A percentile compares a stretch with the other conserved stretches of the same genome.
Conservation (phyloP, 2,329 filamentous ascomycete species). For the Aspergillus unguis region DNA sequence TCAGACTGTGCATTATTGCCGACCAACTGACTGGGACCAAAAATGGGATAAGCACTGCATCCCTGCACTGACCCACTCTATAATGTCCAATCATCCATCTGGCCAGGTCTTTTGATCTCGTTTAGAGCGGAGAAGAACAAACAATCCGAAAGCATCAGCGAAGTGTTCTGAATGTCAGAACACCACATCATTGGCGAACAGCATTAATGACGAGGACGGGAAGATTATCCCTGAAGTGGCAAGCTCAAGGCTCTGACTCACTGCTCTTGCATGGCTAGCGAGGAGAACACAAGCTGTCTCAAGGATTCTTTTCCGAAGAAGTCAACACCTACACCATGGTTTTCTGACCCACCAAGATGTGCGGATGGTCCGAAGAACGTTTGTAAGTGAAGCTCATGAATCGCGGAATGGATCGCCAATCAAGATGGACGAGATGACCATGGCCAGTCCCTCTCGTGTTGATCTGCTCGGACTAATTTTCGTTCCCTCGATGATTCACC, state of each 20-base stretch:
- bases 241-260: background rate
- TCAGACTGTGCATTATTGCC: background rate
- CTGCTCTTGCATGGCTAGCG: background rate
- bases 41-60: constrained; percentile 30
- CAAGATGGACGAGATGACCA: background rate
- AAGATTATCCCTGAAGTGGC: constrained; percentile 2
- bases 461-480: constrained; percentile 7
- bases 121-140: constrained; percentile 11
- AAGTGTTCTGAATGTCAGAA: background rate
- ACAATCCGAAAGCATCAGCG: constrained; percentile 4
- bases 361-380: background rate
- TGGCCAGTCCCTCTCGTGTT: constrained; percentile 5
- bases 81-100: constrained; percentile 18
- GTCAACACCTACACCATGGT: background rate
- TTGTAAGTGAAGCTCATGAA: background rate
- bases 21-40: constrained; percentile 17
- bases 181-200: background rate
- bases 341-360: constrained; percentile 1
- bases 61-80: constrained; percentile 25
- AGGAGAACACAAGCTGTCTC: background rate
- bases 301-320: constrained; percentile 6
- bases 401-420: constrained; percentile 5
- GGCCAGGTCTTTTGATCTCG: constrained; percentile 15
- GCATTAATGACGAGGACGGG: background rate
- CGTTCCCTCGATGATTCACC: background rate